phyloP scores from a whole-genome alignment of 352 stramenopile genomes.

The Aphanomyces cochlioides region DNA sequence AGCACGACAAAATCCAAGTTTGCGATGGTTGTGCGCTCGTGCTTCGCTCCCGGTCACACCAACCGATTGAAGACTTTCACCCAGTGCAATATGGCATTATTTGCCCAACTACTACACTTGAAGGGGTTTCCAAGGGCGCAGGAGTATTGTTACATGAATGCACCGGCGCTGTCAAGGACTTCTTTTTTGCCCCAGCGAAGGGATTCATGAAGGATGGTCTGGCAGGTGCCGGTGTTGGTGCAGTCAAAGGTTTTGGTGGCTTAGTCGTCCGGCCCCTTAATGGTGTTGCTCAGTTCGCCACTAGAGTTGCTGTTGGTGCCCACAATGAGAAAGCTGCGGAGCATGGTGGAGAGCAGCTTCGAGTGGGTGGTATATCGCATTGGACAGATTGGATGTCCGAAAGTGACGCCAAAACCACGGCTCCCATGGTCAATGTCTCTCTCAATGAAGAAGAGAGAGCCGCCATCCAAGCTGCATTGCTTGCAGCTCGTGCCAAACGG shows the following conservation, averaged over 20 bases:
- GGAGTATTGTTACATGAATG: constrained; percentile 62
- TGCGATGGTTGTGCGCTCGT: constrained; percentile 58
- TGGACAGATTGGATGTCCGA: background rate
- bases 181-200: constrained; percentile 54
- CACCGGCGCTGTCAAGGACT: constrained; percentile 52
- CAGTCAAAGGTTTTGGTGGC: constrained; percentile 51
- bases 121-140: constrained; percentile 49
- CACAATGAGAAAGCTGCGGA: constrained; percentile 42
- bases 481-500: no score
- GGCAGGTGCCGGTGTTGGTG: constrained; percentile 53
- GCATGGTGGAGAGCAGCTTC: constrained; percentile 35
- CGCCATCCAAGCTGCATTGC: background rate
- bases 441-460: background rate
- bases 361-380: constrained; percentile 32
- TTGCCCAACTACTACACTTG: constrained; percentile 49
- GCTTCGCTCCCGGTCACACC: constrained; percentile 43
- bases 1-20: constrained; percentile 48
- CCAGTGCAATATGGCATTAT: constrained; percentile 58
- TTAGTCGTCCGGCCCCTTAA: constrained; percentile 55
- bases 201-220: constrained; percentile 59
- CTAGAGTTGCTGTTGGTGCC: constrained; percentile 57
- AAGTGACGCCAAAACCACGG: background rate
- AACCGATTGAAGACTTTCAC: constrained; percentile 61
- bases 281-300: constrained; percentile 55
- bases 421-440: background rate